phyloP scores from a whole-genome alignment of 1,139 yeast species.

The Sugiyamaella paludigena region DNA sequence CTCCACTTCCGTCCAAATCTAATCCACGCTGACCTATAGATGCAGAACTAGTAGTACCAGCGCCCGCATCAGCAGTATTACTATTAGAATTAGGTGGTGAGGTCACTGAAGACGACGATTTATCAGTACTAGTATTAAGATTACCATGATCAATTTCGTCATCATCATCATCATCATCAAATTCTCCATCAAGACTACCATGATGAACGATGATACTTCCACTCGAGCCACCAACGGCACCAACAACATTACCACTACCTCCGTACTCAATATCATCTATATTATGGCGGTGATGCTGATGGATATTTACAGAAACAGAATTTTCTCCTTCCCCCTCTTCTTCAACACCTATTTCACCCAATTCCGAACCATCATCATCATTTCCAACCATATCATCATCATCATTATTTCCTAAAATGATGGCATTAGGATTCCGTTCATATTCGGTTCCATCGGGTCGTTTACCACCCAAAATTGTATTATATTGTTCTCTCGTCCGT shows the following conservation, averaged over 20 bases:
- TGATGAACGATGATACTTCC: constrained; percentile 2
- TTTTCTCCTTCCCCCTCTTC: constrained; percentile 36
- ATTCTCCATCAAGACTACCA: constrained; percentile 12
- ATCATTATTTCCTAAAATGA: constrained; percentile 36
- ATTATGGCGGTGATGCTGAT: constrained; percentile 32
- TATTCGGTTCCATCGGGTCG: constrained; percentile 55
- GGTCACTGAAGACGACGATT: background rate
- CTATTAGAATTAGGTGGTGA: background rate
- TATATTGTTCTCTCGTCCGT: constrained; percentile 90
- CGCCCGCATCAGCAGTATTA: background rate
- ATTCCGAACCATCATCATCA: constrained; percentile 38
- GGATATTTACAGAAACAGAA: constrained; percentile 43
- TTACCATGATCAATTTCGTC: constrained; percentile 11
- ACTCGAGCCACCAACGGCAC: constrained; percentile 22
- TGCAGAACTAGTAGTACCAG: background rate
- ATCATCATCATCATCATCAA: constrained; percentile 19
- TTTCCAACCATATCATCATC: constrained; percentile 36
- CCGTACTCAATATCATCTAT: constrained; percentile 23
- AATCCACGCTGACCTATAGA: constrained; percentile 1
- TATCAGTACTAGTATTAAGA: background rate
- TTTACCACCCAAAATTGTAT: constrained; percentile 87
- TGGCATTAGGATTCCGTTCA: constrained; percentile 39
- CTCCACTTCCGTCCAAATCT: constrained; percentile 23
- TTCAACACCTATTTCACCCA: constrained; percentile 54
- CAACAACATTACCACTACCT: constrained; percentile 25